Base-by-base conservation (phyloP, 306 rosid genomes). In the Gastrolobium villosum region DNA sequence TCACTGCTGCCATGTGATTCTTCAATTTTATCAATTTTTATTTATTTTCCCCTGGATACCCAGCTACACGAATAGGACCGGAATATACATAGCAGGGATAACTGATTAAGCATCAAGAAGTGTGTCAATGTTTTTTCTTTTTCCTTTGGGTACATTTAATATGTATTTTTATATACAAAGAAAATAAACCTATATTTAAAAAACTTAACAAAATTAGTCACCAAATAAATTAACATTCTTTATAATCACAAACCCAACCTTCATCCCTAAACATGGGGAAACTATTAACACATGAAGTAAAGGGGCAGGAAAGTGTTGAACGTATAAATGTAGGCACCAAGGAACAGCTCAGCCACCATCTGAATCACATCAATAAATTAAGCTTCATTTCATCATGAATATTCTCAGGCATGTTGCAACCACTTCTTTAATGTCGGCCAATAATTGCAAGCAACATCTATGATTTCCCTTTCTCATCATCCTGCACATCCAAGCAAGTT, bases 381-480 rank as follows among this genome's bases (percentile, higher is more conserved):
- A 10, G 72, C 74, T 36, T 72, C 77, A 39, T 72, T 80, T 81
- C 67, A 64, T 80, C 79, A 80, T 79, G 62, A 72, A 65, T 57
- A 71, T 76, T 80, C 70, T 57, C 59, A 53, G 40, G 60, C 88
- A 76, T 72, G 54, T 68, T 77, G 70, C 49, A 56, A 61, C 67
- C 59, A 76, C 77, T 77, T 64, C 40, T 43, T 45, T 30, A 37
- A 85, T 54, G 79, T 67, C 56, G 74, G 14, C 62, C 69, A 77
- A 54, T 64, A 73, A 20, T 62, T 62, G 55, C 79, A 59, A 71
- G 52, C 81, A 72, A 53, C 70, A 41, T 74, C 74, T 82, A 79
- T 44, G 70, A 50, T 50, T 86, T 83, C 41, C 64, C 81, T 72
- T 79, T 75, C 79, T 88, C 86, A 67, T 88, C 92, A 72, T 90